Percentiles rank a stretch among this genome's conserved stretches.
Evolutionary conservation across 371 early-diverging fungal species (phyloP).

Genomic region (Mortierella sp.): DNA sequence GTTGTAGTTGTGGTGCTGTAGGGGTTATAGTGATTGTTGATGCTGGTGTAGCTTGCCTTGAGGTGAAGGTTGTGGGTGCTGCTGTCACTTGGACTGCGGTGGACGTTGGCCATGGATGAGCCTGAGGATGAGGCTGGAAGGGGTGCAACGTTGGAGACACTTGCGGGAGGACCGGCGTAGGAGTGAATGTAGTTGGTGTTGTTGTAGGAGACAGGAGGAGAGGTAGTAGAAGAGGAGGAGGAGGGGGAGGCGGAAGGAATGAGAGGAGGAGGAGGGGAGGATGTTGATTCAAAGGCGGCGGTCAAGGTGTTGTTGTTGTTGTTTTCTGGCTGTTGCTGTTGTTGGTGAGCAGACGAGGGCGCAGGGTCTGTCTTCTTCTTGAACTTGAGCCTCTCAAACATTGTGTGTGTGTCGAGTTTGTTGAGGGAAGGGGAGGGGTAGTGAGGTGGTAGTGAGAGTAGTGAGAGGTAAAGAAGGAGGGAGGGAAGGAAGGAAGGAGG

Average conservation of each 20-base stretch:
- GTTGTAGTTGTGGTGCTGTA: conserved; percentile 13
- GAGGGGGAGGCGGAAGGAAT: conserved; percentile 8
- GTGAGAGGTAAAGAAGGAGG: neutral
- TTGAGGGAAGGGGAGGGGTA: neutral
- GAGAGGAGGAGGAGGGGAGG: neutral
- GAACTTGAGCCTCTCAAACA: conserved; percentile 38
- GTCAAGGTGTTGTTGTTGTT: neutral
- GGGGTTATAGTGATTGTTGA: conserved; percentile 12
- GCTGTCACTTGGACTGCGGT: conserved; percentile 18
- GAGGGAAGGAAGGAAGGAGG: neutral
- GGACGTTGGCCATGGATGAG: conserved; percentile 14
- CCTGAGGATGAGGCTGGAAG: conserved; percentile 1
- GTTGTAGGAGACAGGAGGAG: conserved; percentile 10
- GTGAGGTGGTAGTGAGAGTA: neutral
- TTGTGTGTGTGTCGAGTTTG: neutral
- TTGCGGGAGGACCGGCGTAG: neutral
- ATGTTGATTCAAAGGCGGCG: neutral
- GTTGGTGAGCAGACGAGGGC: conserved; percentile 11
- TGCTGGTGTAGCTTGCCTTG: conserved; percentile 24
- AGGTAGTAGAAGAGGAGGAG: conserved; percentile 1
- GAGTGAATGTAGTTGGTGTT: neutral
- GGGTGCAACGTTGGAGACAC: neutral
- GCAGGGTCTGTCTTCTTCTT: conserved; percentile 31
- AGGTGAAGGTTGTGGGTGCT: conserved; percentile 20
- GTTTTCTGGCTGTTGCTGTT: neutral